phyloP scores from a whole-genome alignment of 169 alveolate species.

The Cyclospora cayetanensis region DNA sequence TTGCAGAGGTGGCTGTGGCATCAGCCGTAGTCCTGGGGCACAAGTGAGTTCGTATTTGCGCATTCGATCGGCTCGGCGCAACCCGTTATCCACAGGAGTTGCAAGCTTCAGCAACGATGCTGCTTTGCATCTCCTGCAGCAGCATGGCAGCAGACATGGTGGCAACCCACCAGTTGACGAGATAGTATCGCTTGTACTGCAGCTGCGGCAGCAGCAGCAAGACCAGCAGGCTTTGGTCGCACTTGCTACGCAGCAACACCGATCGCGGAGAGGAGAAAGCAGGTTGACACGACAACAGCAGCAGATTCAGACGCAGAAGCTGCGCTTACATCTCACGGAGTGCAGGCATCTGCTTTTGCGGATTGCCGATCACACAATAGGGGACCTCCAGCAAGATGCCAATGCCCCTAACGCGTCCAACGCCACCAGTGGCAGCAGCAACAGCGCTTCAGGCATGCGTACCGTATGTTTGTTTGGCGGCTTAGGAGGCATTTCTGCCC shows the following conservation, averaged over 20 bases:
- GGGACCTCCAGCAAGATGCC: background rate
- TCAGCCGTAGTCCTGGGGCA: background rate
- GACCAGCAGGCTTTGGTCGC: background rate
- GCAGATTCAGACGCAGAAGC: slow-evolving; percentile 22
- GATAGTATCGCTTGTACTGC: background rate
- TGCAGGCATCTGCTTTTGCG: slow-evolving; percentile 24
- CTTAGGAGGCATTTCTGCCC: background rate
- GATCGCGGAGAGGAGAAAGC: background rate
- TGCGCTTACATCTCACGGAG: background rate
- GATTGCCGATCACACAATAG: background rate
- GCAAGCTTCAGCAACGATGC: background rate
- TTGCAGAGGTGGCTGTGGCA: background rate
- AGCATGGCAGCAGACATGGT: slow-evolving; percentile 3
- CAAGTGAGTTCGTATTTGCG: background rate
- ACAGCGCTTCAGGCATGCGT: background rate
- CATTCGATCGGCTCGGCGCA: background rate
- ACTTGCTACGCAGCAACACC: background rate
- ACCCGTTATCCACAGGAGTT: background rate
- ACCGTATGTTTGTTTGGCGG: background rate
- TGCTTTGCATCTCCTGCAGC: slow-evolving; percentile 8
- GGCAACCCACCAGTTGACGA: background rate
- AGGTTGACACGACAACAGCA: background rate
- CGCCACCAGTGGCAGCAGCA: background rate
- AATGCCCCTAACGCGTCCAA: background rate
- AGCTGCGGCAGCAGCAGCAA: slow-evolving; percentile 35